These are phyloP conservation scores for Triticum dicoccoides DNA, from an alignment of 176 grass and related monocot species.

Conservation along the genomic window DNA sequence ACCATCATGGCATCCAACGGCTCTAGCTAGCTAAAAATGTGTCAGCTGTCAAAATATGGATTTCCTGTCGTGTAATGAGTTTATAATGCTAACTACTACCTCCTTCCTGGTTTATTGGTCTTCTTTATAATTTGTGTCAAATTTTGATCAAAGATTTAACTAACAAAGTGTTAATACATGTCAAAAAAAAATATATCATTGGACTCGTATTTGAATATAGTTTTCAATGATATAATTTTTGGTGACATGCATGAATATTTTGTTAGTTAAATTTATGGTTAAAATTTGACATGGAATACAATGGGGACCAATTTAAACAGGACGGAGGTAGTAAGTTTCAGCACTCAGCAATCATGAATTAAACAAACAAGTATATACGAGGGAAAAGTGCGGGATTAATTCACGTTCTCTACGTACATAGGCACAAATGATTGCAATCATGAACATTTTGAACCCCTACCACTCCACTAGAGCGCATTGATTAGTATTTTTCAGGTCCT, in stretches of 20 bases:
- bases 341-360: not conserved
- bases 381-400: not conserved
- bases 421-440: constrained; percentile 38
- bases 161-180: too few species aligned
- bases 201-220: too few species aligned
- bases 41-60: not conserved
- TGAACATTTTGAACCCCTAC: constrained; percentile 30
- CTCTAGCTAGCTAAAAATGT: not conserved
- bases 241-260: too few species aligned
- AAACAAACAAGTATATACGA: not conserved
- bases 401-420: not conserved
- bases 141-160: too few species aligned
- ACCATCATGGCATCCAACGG: not conserved
- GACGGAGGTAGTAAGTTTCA: not conserved
- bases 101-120: too few species aligned
- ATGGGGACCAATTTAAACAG: too few species aligned
- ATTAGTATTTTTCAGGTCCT: constrained; percentile 16
- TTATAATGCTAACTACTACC: not conserved
- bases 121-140: too few species aligned
- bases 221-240: too few species aligned
- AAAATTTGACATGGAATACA: too few species aligned
- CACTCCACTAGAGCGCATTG: not conserved
- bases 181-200: too few species aligned
- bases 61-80: not conserved
- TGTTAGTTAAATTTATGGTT: too few species aligned